Base-by-base conservation (phyloP, 345 rosid species). In the Euphorbia tirucalli region DNA sequence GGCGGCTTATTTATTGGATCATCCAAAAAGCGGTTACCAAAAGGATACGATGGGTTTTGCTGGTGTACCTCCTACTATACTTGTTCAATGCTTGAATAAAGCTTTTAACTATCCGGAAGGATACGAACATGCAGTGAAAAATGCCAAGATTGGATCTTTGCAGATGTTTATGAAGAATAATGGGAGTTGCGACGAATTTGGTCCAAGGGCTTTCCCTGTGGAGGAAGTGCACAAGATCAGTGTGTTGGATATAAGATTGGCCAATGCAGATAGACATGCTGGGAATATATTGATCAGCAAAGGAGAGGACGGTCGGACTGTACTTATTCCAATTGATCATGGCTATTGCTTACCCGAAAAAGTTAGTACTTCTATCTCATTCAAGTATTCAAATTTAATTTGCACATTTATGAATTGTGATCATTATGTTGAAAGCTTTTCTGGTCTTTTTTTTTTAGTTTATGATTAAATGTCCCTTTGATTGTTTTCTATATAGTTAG, bases 291-390 rank as follows among this genome's bases (percentile, higher is more conserved):
- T 94, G 86, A 65, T 87, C 1, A 54, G 87, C 56, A 84, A 82
- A 78, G 87, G 79, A 6, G 78, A 85, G 48, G 88, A 90, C 21
- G 95, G 95, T 19, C 80, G 67, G 78, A 86, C 81, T 3, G 62
- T 80, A 68, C 92, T 94, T 31, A 88, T 90, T 65, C 98, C 98
- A 25, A 94, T 94, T 77, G 98, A 94, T 78, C 98, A 94, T 74
- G 98, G 97, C 70, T 94, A 94, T 75, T 94, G 98, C 83, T 79
- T 94, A 76, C 98, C 98, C 0, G 95, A 85, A 50, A 89, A 75
- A 63, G 98, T 94, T 76, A 93, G 98, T 75, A 43, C 66, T 68
- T 44, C 63, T 27, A 54, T 46, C 27, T 25, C 27, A 50, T 31
- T 1, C 68, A 21, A 65, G 27, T 18, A 8, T 25, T 64, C 30